These are phyloP conservation scores for Hippophae gyantsensis DNA, from an alignment of 306 rosid genomes.

Conservation along the genomic window DNA sequence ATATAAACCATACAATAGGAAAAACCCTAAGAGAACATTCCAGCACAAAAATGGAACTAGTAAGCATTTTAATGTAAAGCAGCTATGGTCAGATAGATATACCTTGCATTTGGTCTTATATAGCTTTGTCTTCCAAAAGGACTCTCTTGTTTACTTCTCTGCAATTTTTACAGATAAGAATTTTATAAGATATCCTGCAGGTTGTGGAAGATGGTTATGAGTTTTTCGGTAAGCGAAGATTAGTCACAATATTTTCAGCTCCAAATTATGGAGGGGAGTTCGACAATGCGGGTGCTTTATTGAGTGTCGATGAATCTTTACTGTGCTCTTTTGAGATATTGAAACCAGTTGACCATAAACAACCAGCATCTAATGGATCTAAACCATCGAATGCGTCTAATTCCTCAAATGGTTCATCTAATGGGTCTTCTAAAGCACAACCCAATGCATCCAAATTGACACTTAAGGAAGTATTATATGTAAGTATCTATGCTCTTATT, in stretches of 20 bases:
- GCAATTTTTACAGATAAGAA: background rate
- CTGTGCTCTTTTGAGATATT: conserved; percentile 71
- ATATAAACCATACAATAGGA: no score
- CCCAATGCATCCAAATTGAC: no score
- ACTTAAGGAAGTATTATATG: no score
- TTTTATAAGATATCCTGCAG: conserved; percentile 22
- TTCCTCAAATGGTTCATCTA: conserved; percentile 12
- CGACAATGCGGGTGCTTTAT: conserved; percentile 68
- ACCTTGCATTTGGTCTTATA: no score
- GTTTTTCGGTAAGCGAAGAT: conserved; percentile 57
- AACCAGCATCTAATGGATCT: conserved; percentile 36
- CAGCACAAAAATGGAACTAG: no score
- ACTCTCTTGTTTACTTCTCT: conserved; percentile 1
- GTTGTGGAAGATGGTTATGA: conserved; percentile 90
- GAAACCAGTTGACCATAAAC: conserved; percentile 36
- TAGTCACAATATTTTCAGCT: conserved; percentile 85
- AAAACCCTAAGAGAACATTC: no score
- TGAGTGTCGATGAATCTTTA: conserved; percentile 63
- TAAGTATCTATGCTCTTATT: no score
- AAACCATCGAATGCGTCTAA: conserved; percentile 2
- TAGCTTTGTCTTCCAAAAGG: background rate
- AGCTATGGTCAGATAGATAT: no score
- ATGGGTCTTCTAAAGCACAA: conserved; percentile 13
- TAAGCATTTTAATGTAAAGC: no score
- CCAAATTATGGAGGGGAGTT: conserved; percentile 87